Evolutionary conservation across 2,329 filamentous ascomycete species (phyloP), one percentile per base, ranked within the genome.

Genomic region (Colletotrichum sansevieriae): DNA sequence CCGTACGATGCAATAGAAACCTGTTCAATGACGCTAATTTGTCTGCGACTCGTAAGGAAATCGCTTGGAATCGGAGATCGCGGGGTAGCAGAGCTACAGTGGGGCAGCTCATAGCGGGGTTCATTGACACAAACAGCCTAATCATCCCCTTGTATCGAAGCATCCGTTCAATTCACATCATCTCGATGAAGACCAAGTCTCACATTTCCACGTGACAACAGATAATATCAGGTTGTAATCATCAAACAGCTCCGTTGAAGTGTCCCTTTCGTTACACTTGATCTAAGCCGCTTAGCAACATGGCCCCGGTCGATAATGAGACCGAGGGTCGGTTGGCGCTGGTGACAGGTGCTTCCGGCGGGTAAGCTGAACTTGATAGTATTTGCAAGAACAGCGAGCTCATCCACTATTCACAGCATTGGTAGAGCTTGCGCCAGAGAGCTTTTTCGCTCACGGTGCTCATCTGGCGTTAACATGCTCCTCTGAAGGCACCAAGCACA

Each of bases 291-390:
- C 25, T 29, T 22, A 25, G 29, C 33, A 55, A 39, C n/a, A 66
- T 69, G 66, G 62, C 35, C 25, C 18, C 44, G 9, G 67, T 63
- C 20, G 76, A 81, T 54, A 85, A 86, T 71, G 80, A 84, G 55
- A 79, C 90, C 67, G 79, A 78, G 44, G 86, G 86, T 65, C 81
- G 84, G 59, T 77, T 90, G 49, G 88, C 87, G 51, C 80, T 90
- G 9, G 83, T 90, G 54, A 90, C 88, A 2, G 88, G 88, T 49
- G 88, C 87, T 54, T 89, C 87, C 60, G 87, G 87, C 73, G 87
- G 88, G 87, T 88, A 78, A 76, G 78, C 29, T 52, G 37, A 20
- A 10, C n/a, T 49, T n/a, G 29, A 20, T 9, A 20, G 18, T 20
- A 4, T 35, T 41, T 25, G 29, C 64, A 12, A 59, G 67, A 33